Conservation (phyloP, 208 protist genomes). For the Leishmania tarentolae region DNA sequence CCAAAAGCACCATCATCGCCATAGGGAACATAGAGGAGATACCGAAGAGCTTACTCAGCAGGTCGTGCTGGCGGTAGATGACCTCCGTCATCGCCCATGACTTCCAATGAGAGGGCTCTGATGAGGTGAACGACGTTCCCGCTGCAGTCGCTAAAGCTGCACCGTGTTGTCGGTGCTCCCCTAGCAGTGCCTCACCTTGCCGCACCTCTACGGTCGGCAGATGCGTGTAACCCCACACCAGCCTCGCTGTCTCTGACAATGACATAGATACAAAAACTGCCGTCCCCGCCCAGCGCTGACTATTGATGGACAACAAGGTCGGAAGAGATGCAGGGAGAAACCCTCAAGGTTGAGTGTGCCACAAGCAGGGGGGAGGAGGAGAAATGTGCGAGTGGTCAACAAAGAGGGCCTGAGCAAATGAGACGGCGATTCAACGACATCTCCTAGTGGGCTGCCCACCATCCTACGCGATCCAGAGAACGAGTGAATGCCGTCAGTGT, state of each 20-base stretch:
- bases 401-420: neutral
- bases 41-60: slow-evolving; percentile 60
- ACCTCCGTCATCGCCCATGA: slow-evolving; percentile 59
- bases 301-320: neutral
- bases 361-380: neutral
- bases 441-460: neutral
- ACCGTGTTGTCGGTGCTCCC: neutral
- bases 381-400: neutral
- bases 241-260: slow-evolving; percentile 7
- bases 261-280: neutral
- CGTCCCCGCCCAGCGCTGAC: neutral
- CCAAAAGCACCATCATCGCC: slow-evolving; percentile 63
- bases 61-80: slow-evolving; percentile 48
- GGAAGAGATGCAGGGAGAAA: neutral
- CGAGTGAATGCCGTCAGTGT: neutral
- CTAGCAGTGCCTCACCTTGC: slow-evolving; percentile 8
- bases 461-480: neutral
- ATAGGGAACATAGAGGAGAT: slow-evolving; percentile 62
- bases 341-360: neutral
- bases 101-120: slow-evolving; percentile 33
- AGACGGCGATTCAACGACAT: neutral
- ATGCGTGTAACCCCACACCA: slow-evolving; percentile 38
- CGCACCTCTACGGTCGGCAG: slow-evolving; percentile 32
- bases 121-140: neutral
- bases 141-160: neutral